Conservation (phyloP, 164 flowering plant species). For the Akebia trifoliata region DNA sequence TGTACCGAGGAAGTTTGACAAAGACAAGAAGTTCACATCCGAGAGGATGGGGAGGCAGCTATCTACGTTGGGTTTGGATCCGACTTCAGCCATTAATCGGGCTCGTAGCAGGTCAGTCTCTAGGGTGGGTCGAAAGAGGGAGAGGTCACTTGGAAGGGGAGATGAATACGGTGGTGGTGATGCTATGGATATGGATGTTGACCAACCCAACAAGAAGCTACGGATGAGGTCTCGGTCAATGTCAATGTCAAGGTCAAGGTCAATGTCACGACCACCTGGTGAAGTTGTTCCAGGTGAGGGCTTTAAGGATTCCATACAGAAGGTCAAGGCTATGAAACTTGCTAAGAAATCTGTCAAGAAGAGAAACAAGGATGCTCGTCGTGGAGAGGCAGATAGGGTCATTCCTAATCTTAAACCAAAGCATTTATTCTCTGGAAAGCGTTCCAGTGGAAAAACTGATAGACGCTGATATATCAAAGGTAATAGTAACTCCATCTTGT, state of each 20-base stretch:
- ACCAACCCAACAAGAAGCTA: conserved; percentile 46
- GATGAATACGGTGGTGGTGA: conserved; percentile 30
- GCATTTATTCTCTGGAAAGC: conserved; percentile 80
- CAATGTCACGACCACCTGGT: conserved; percentile 58
- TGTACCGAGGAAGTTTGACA: conserved; percentile 81
- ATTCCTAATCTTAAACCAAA: conserved; percentile 78
- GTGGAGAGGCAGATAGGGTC: conserved; percentile 89
- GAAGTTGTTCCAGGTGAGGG: conserved; percentile 84
- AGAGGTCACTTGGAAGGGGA: conserved; percentile 45
- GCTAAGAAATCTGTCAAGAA: conserved; percentile 45
- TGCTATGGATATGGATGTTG: conserved; percentile 53
- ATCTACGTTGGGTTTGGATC: conserved; percentile 64
- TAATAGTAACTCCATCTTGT: not conserved
- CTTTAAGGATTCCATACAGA: conserved; percentile 59
- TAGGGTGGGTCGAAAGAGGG: conserved; percentile 67
- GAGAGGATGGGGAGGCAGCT: conserved; percentile 92
- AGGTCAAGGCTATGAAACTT: conserved; percentile 47
- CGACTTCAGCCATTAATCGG: conserved; percentile 54
- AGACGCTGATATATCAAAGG: conserved; percentile 39
- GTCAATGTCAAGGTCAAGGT: conserved; percentile 46
- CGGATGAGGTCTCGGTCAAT: conserved; percentile 26
- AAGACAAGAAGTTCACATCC: conserved; percentile 56
- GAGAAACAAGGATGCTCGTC: conserved; percentile 81
- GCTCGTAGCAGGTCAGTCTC: conserved; percentile 58
- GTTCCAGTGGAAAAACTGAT: conserved; percentile 63